Evolutionary conservation across 176 grass and related monocot genomes (phyloP), one percentile per base, ranked within the genome.

Genomic region (Zea luxurians): DNA sequence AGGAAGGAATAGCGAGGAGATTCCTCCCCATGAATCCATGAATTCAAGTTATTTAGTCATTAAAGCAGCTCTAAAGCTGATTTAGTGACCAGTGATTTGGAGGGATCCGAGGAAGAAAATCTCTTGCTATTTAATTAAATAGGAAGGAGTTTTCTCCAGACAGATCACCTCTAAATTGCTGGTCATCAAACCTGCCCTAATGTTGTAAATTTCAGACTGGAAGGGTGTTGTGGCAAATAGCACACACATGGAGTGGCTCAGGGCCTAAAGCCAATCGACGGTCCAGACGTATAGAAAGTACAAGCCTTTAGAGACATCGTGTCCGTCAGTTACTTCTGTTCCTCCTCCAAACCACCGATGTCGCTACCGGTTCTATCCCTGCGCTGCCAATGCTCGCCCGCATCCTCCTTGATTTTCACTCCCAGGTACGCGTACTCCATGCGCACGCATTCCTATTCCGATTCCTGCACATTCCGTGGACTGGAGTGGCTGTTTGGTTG

Each of bases 341-440:
- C 9, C 16, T 40, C 3, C 38, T 43, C 47, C 48, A 15, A 35
- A 37, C 43, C 5, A 13, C 41, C 21, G 10, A 7, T 44, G 58
- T 15, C 4, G 21, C 74, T 36, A 11, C 16, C 3, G 75, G 8
- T 52, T 52, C 38, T 17, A 4, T 7, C 12, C 59, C n/a, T 37
- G 13, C 20, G 37, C 61, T 7, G 20, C 61, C 41, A 67, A 18
- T 58, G 3, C 48, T 57, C 37, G 20, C 46, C 71, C 61, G 17
- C 57, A 38, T 15, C 52, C 62, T 13, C 16, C 16, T 48, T 6
- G 49, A 18, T 37, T 60, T 41, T 69, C 61, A 34, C 62, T 43
- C 21, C 16, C 82, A 61, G 81, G 81, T 83, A 60, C 40, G 27
- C 20, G 7, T n/a, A 4, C 42, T 37, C 15, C 21, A 4, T 12